phyloP scores from a whole-genome alignment of 225 moss, liverwort and hornwort species.

The Climacium dendroides region DNA sequence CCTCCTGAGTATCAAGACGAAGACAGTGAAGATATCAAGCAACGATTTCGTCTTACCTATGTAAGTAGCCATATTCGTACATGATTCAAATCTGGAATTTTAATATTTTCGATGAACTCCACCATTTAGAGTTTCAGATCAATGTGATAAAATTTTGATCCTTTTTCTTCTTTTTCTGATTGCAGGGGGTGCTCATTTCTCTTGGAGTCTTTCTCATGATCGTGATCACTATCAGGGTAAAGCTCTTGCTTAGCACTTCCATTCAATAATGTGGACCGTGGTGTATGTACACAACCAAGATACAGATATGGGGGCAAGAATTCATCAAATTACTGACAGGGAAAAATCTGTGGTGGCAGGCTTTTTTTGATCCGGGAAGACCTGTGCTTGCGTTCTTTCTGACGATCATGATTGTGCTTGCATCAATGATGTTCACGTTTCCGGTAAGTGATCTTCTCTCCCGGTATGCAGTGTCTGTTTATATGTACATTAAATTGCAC shows the following conservation, averaged over 20 bases:
- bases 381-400: slow-evolving; percentile 12
- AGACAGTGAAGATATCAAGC: slow-evolving; percentile 34
- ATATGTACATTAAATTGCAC: neutral
- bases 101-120: neutral
- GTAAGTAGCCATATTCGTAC: neutral
- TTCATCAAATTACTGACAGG: neutral
- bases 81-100: neutral
- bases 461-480: neutral
- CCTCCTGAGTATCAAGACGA: slow-evolving; percentile 23
- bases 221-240: slow-evolving; percentile 32
- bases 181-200: slow-evolving; percentile 34
- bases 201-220: slow-evolving; percentile 50
- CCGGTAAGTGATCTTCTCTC: slow-evolving; percentile 12
- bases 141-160: neutral
- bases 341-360: slow-evolving; percentile 2
- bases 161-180: neutral
- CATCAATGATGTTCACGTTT: slow-evolving; percentile 20
- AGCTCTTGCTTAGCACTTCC: neutral
- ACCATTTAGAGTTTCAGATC: neutral
- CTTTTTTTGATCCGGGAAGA: neutral
- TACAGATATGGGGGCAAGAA: neutral
- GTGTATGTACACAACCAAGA: neutral
- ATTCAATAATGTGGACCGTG: neutral
- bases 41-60: slow-evolving; percentile 39
- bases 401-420: slow-evolving; percentile 22